Evolutionary conservation across 2,329 filamentous ascomycete species (phyloP).

Genomic region (Mycosphaerella sp.): DNA sequence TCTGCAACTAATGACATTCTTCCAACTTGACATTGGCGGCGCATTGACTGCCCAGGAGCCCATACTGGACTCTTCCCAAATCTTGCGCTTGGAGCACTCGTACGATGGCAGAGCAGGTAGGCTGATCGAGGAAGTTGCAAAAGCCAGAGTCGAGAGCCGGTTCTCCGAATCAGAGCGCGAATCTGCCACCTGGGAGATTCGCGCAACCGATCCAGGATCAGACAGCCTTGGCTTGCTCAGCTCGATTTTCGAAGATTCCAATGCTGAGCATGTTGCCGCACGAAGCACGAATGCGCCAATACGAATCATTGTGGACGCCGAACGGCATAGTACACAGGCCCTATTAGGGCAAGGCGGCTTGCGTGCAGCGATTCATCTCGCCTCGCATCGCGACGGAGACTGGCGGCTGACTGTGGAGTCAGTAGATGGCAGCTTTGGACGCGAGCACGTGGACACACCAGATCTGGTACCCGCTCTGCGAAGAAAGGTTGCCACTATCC

Average conservation of each 20-base stretch:
- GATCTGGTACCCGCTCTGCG: constrained; percentile 54
- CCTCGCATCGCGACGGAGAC: constrained; percentile 47
- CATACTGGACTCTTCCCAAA: constrained; percentile 23
- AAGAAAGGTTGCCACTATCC: constrained; percentile 25
- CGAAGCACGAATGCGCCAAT: constrained; percentile 62
- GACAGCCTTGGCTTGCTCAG: constrained; percentile 53
- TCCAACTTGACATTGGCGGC: constrained; percentile 22
- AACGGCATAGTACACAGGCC: constrained; percentile 30
- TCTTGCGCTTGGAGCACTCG: constrained; percentile 63
- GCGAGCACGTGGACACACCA: constrained; percentile 64
- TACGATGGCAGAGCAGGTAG: constrained; percentile 73
- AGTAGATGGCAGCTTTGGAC: constrained; percentile 62
- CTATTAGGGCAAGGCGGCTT: constrained; percentile 50
- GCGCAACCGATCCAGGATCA: constrained; percentile 57
- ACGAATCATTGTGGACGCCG: constrained; percentile 63
- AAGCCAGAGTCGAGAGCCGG: constrained; percentile 76
- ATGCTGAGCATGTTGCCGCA: constrained; percentile 55
- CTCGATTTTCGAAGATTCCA: constrained; percentile 66
- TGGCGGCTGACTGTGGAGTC: constrained; percentile 56
- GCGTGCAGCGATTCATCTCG: constrained; percentile 62
- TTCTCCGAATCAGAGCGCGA: constrained; percentile 81
- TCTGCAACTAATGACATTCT: constrained; percentile 27
- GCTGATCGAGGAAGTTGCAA: constrained; percentile 77
- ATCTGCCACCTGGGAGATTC: constrained; percentile 70
- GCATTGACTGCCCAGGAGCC: constrained; percentile 20